These are phyloP conservation scores for Penicillium egyptiacum DNA, from an alignment of 495 filamentous ascomycete genomes.

Conservation along the genomic window DNA sequence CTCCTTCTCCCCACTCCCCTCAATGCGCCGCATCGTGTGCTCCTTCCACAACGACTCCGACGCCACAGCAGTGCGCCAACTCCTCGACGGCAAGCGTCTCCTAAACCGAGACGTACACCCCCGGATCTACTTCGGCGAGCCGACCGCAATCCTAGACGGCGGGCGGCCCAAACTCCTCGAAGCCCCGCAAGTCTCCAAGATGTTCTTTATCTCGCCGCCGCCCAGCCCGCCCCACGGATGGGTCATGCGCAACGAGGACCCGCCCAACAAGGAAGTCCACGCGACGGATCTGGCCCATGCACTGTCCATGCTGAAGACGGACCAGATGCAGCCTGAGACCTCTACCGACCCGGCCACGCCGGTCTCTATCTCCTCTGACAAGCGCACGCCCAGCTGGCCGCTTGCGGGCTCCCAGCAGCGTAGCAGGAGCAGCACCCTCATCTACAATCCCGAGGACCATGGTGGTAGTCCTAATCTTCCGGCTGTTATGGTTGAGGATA, in stretches of 20 bases:
- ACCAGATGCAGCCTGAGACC: conserved; percentile 24
- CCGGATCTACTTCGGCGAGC: conserved; percentile 86
- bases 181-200: conserved; percentile 80
- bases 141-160: conserved; percentile 62
- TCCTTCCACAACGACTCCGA: conserved; percentile 75
- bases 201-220: conserved; percentile 96
- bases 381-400: conserved; percentile 44
- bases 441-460: conserved; percentile 75
- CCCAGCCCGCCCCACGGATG: conserved; percentile 90
- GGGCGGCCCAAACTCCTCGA: conserved; percentile 58
- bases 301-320: conserved; percentile 63
- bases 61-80: conserved; percentile 68
- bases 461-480: conserved; percentile 76
- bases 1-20: conserved; percentile 88
- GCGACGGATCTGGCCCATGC: conserved; percentile 85
- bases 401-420: conserved; percentile 37
- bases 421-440: conserved; percentile 65
- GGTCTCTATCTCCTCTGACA: conserved; percentile 40
- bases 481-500: conserved; percentile 89
- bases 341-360: conserved; percentile 35
- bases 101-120: conserved; percentile 60
- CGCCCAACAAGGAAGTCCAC: conserved; percentile 91
- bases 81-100: conserved; percentile 69
- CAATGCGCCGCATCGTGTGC: conserved; percentile 86
- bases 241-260: conserved; percentile 84